Evolutionary conservation across 2,329 filamentous ascomycete genomes (phyloP).

Genomic region (Tolypocladium inflatum): DNA sequence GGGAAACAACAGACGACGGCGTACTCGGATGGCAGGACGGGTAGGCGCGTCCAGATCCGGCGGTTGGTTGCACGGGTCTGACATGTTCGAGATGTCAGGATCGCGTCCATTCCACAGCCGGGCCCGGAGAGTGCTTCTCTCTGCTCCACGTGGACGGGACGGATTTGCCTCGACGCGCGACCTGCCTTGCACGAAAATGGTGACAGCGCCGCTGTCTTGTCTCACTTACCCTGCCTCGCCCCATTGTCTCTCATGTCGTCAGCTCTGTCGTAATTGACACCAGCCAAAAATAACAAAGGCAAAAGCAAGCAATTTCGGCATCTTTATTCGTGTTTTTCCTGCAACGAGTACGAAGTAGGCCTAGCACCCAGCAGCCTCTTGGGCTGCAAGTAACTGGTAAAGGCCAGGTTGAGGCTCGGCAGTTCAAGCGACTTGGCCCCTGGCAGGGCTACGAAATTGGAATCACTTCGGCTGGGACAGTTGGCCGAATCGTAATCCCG

Average conservation of each 20-base stretch:
- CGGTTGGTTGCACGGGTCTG: background rate
- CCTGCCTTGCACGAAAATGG: background rate
- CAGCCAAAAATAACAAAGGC: background rate
- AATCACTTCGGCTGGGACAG: background rate
- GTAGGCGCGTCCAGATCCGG: background rate
- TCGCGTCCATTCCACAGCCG: background rate
- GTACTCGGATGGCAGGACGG: background rate
- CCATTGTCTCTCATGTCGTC: background rate
- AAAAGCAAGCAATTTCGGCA: background rate
- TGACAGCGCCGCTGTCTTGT: background rate
- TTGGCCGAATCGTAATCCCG: background rate
- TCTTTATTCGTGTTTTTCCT: background rate
- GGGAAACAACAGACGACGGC: background rate
- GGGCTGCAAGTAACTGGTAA: too few species aligned
- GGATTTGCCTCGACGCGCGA: background rate
- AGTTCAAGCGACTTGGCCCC: background rate
- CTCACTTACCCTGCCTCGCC: too few species aligned
- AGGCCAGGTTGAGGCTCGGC: background rate
- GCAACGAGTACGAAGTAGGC: too few species aligned
- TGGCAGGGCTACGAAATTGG: background rate
- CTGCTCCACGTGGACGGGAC: background rate
- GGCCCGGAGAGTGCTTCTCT: background rate
- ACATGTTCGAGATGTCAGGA: background rate
- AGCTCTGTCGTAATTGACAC: background rate
- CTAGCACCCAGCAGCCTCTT: background rate